Evolutionary conservation across 768 basidiomycete species (phyloP).

Genomic region (Lactarius indigo): DNA sequence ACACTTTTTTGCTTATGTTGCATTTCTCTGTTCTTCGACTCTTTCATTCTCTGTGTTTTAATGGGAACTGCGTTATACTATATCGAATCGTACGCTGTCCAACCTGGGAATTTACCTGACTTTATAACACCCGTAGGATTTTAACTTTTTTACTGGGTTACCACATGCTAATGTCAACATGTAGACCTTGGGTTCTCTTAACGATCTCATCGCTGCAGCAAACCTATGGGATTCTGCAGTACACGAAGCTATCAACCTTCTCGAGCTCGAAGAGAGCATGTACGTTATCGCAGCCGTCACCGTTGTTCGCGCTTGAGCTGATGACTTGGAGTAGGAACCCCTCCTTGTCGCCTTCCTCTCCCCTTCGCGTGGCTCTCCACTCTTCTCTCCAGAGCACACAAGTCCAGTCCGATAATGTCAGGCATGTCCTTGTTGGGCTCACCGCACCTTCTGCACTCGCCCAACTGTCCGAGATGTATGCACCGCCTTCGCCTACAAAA

Average conservation of each 20-base stretch:
- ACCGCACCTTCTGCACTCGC: slow-evolving; percentile 68
- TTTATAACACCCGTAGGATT: slow-evolving; percentile 16
- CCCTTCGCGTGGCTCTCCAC: slow-evolving; percentile 66
- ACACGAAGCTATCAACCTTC: slow-evolving; percentile 58
- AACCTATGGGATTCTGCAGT: slow-evolving; percentile 72
- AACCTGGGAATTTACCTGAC: slow-evolving; percentile 1
- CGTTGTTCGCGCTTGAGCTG: slow-evolving; percentile 11
- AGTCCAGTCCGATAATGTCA: slow-evolving; percentile 77
- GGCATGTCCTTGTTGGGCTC: slow-evolving; percentile 72
- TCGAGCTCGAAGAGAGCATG: slow-evolving; percentile 73
- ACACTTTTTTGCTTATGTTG: slow-evolving; percentile 15
- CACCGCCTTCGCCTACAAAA: slow-evolving; percentile 61
- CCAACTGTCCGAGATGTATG: slow-evolving; percentile 86
- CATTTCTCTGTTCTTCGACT: slow-evolving; percentile 20
- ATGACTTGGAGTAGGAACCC: slow-evolving; percentile 39
- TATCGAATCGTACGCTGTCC: not conserved
- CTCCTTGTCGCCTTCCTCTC: slow-evolving; percentile 48
- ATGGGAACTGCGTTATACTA: slow-evolving; percentile 20
- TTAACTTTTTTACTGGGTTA: not conserved
- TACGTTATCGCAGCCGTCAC: slow-evolving; percentile 31
- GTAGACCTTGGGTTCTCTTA: slow-evolving; percentile 64
- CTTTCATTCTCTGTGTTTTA: slow-evolving; percentile 15
- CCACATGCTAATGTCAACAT: not conserved
- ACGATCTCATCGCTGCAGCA: slow-evolving; percentile 64
- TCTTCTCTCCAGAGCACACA: slow-evolving; percentile 74